phyloP scores from a whole-genome alignment of 2,329 filamentous ascomycete genomes.

The Ophiocordyceps australis region DNA sequence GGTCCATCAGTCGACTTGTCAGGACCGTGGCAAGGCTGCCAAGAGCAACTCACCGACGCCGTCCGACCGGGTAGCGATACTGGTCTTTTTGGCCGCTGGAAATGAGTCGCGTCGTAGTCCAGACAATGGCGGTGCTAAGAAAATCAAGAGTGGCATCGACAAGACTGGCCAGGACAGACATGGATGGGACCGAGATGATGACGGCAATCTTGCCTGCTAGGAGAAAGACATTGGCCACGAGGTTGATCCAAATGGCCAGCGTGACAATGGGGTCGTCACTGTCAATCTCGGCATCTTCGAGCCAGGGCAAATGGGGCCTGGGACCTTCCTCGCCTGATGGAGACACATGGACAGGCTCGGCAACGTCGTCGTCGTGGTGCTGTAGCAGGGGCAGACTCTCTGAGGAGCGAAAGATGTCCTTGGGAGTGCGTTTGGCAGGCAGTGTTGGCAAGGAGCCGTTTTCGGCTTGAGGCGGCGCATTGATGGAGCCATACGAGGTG shows the following conservation, averaged over 20 bases:
- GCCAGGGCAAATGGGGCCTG: slow-evolving; percentile 45
- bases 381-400: slow-evolving; percentile 49
- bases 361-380: slow-evolving; percentile 23
- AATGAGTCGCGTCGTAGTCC: slow-evolving; percentile 59
- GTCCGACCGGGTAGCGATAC: slow-evolving; percentile 62
- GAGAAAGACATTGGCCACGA: slow-evolving; percentile 58
- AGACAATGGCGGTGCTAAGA: slow-evolving; percentile 64
- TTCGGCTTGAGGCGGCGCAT: slow-evolving; percentile 7
- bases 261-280: slow-evolving; percentile 60
- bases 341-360: slow-evolving; percentile 10
- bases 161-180: slow-evolving; percentile 63
- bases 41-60: slow-evolving; percentile 28
- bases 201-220: slow-evolving; percentile 63
- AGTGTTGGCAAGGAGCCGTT: slow-evolving; percentile 3
- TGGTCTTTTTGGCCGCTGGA: slow-evolving; percentile 45
- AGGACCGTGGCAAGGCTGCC: background rate
- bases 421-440: slow-evolving; percentile 62
- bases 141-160: slow-evolving; percentile 71
- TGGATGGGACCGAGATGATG: slow-evolving; percentile 58
- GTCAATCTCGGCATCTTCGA: slow-evolving; percentile 55
- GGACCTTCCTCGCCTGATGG: slow-evolving; percentile 13
- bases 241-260: slow-evolving; percentile 77
- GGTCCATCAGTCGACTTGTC: slow-evolving; percentile 5
- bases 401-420: slow-evolving; percentile 65
- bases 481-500: slow-evolving; percentile 13